Evolutionary conservation across 164 flowering plant genomes (phyloP).

Genomic region (Chimonanthus praecox): DNA sequence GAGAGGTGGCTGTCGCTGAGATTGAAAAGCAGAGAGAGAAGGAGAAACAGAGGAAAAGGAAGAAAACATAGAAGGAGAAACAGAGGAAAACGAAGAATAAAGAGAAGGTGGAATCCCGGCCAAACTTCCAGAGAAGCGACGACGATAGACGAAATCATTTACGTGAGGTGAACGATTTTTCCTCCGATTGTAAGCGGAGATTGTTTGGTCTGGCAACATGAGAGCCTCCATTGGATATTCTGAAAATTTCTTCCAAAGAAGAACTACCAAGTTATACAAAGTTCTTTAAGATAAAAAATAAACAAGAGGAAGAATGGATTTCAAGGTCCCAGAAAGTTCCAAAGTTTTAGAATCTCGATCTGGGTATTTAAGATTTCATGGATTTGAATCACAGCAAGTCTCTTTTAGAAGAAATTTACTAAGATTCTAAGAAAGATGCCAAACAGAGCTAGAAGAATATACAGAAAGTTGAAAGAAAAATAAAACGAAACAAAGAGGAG

Average conservation of each 20-base stretch:
- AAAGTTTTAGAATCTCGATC: not conserved
- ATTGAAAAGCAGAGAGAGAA: not conserved
- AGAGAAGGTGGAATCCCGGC: no score
- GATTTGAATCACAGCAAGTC: no score
- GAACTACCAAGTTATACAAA: no score
- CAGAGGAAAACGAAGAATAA: conserved; percentile 1
- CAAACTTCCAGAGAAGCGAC: not conserved
- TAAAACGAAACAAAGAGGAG: not conserved
- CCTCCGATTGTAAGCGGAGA: conserved; percentile 2
- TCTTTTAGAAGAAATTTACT: no score
- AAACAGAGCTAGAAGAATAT: no score
- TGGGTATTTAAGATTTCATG: not conserved
- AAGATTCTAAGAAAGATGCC: no score
- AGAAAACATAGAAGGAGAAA: conserved; percentile 10
- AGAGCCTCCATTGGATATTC: conserved; percentile 8
- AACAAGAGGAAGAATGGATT: no score
- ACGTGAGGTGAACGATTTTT: not conserved
- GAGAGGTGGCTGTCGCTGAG: conserved; percentile 42
- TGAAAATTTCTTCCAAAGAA: not conserved
- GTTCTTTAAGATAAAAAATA: not conserved
- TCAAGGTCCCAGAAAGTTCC: not conserved
- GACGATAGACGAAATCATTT: not conserved
- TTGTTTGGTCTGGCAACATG: conserved; percentile 9
- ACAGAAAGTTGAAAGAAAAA: not conserved
- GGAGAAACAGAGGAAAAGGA: conserved; percentile 4